A percentile compares a stretch with the other conserved stretches of the same genome.
Conservation (phyloP, 164 flowering plant species). For the Platanus orientalis region DNA sequence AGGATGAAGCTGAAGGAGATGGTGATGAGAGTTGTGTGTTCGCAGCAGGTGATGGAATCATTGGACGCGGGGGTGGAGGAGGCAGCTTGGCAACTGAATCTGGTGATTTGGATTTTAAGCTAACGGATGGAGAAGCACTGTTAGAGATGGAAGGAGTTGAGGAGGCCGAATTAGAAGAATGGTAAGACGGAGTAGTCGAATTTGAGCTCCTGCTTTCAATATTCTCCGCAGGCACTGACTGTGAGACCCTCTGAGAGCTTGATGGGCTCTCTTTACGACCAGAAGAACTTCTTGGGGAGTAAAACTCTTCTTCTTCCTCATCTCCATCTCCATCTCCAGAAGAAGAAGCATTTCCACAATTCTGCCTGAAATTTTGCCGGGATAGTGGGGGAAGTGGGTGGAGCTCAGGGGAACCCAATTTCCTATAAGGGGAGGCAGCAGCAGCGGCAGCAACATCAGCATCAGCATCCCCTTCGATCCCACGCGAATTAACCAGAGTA, state of each 20-base stretch:
- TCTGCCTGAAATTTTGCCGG: constrained; percentile 20
- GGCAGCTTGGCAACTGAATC: neutral
- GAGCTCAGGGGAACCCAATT: constrained; percentile 65
- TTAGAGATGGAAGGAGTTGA: constrained; percentile 32
- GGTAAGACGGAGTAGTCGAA: constrained; percentile 42
- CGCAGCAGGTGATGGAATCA: constrained; percentile 23
- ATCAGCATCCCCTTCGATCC: constrained; percentile 22
- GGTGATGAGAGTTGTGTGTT: constrained; percentile 30
- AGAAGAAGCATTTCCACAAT: constrained; percentile 12
- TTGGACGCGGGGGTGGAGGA: constrained; percentile 22
- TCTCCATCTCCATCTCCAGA: constrained; percentile 16
- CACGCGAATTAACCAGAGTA: constrained; percentile 46
- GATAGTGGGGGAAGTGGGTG: constrained; percentile 56
- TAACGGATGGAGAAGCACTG: constrained; percentile 27
- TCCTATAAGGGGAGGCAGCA: constrained; percentile 24
- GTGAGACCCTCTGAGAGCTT: constrained; percentile 42
- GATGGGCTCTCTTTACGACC: constrained; percentile 36
- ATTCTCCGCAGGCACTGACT: constrained; percentile 19
- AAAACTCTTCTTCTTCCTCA: constrained; percentile 56
- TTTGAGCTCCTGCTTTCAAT: constrained; percentile 28
- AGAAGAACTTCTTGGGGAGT: constrained; percentile 55
- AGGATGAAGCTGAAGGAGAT: constrained; percentile 21
- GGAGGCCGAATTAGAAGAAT: constrained; percentile 46
- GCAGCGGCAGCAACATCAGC: neutral
- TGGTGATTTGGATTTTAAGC: neutral